Conservation (phyloP, 2,329 filamentous ascomycete species). For the Colletotrichum ledebouriae region DNA sequence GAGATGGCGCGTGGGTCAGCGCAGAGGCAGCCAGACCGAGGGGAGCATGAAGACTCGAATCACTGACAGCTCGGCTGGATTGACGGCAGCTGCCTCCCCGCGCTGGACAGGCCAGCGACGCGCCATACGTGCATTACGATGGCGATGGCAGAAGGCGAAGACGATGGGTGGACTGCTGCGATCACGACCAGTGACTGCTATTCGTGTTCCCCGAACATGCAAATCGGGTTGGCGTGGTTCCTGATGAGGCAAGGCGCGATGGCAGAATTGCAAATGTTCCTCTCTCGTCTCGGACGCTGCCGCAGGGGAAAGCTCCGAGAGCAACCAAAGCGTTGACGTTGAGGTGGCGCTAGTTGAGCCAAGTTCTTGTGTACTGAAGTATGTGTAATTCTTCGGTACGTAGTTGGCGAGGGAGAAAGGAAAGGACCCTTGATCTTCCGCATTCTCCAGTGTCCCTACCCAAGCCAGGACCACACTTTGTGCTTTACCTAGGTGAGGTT, state of each 20-base stretch:
- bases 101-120: not conserved
- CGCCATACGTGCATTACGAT: not conserved
- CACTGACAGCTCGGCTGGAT: conserved; percentile 12
- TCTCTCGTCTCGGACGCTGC: conserved; percentile 22
- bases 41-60: conserved; percentile 3
- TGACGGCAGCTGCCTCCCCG: not conserved
- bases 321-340: conserved; percentile 13
- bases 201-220: conserved; percentile 10
- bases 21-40: not conserved
- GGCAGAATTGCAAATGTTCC: conserved; percentile 16
- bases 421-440: no score
- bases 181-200: not conserved
- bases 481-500: no score
- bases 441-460: no score
- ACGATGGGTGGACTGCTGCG: no score
- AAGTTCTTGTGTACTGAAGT: conserved; percentile 4
- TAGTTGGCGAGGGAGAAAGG: no score
- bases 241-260: conserved; percentile 8
- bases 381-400: no score
- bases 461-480: no score
- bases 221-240: conserved; percentile 23
- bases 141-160: not conserved
- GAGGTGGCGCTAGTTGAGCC: conserved; percentile 10
- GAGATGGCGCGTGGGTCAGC: not conserved
- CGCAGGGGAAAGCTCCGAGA: conserved; percentile 17